Base-by-base conservation (phyloP, 2,329 filamentous ascomycete genomes). In the Incumbomyces lentus region DNA sequence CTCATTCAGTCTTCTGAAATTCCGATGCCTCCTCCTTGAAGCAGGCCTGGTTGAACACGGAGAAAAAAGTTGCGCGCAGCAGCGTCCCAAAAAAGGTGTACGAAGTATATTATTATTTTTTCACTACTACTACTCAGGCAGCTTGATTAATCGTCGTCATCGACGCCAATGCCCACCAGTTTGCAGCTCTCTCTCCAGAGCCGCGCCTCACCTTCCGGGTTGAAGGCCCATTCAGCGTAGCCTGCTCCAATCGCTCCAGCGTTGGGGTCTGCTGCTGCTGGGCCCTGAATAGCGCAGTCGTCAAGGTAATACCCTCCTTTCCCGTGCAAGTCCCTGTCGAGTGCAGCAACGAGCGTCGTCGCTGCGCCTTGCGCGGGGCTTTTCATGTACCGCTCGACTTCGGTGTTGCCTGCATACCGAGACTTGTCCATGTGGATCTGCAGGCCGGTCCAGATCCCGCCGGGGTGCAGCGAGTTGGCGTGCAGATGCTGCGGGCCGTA, bases 391-490 rank as follows among this genome's bases (percentile, higher is more conserved):
- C 36, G 50, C 8, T 44, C 22, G 22, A 60, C 40, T 17, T 47
- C 38, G 30, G 39, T 46, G 11, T 30, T 39, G 5, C 14, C 33
- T 8, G 30, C 19, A 11, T 14, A 26, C 10, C 39, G 11, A 26
- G 18, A 17, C 4, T 13, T n/a, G n/a, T 19, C 34, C 13, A 38
- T 13, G 33, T 22, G 26, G 8, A 12, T n/a, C 34, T 46, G 43
- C 2, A 46, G 36, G 31, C 43, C 49, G 10, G 42, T 51, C 18
- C 51, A 44, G 48, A 68, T 72, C 2, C 63, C 59, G 7, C 75
- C 73, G 0, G 74, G 75, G 46, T 74, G 68, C 5, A 74, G 46
- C 16, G 63, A 64, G 13, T 61, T 57, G 0, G 64, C 71, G 44
- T 72, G 71, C 0, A 69, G 67, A 2, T 60, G 54, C 22, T 49